These are phyloP conservation scores for Lentinula boryana DNA, from an alignment of 768 basidiomycete genomes.

Conservation along the genomic window DNA sequence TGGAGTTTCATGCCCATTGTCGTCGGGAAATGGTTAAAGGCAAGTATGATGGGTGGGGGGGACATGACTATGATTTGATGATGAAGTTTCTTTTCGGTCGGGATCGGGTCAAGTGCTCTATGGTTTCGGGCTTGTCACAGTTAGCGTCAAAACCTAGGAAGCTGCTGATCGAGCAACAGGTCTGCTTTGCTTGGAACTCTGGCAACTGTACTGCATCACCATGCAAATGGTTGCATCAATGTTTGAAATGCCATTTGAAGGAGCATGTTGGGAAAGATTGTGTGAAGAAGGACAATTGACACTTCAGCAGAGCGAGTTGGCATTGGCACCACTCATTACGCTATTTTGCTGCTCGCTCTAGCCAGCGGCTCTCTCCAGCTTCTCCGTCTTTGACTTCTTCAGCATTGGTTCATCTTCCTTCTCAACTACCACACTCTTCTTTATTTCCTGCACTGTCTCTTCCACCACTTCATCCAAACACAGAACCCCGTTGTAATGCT, in stretches of 20 bases:
- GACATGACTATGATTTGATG: slow-evolving; percentile 6
- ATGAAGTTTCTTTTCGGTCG: not conserved
- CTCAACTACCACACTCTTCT: not conserved
- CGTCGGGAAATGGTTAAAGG: slow-evolving; percentile 11
- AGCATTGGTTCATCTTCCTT: not conserved
- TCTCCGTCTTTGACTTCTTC: not conserved
- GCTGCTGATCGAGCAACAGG: not conserved
- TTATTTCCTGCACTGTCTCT: not conserved
- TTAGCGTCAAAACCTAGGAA: not conserved
- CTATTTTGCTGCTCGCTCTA: not conserved
- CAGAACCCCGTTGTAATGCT: slow-evolving; percentile 11
- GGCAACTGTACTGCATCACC: not conserved
- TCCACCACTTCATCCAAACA: slow-evolving; percentile 10
- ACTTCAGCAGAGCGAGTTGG: too few relatives aligned
- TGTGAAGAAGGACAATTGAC: not conserved
- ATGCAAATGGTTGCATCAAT: not conserved
- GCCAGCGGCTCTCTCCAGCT: not conserved
- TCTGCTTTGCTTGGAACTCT: not conserved
- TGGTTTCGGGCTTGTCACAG: not conserved
- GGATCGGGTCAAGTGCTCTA: not conserved
- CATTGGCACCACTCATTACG: not conserved
- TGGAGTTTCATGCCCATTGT: slow-evolving; percentile 9
- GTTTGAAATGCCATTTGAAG: not conserved
- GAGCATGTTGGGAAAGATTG: not conserved
- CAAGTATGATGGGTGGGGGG: slow-evolving; percentile 9